Conservation (phyloP, 805 yeast genomes). For the Danielia oregonensis region DNA sequence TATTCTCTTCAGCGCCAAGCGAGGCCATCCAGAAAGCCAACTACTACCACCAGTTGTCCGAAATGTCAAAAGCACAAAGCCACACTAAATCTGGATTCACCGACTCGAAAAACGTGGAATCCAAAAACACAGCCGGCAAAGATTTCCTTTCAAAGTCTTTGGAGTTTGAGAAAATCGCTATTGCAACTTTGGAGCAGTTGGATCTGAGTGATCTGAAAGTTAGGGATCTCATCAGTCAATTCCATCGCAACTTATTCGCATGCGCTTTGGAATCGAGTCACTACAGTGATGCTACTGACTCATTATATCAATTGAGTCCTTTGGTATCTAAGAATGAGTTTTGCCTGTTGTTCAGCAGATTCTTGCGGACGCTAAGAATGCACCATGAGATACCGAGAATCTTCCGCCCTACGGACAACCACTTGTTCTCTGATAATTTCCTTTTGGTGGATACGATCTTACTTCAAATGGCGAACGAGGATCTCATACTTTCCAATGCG, state of each 20-base stretch:
- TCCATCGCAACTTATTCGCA: slow-evolving; percentile 8
- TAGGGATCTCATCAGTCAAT: slow-evolving; percentile 5
- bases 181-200: slow-evolving; percentile 15
- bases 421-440: slow-evolving; percentile 22
- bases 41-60: slow-evolving; percentile 28
- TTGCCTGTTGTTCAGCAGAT: slow-evolving; percentile 19
- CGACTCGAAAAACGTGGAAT: background rate
- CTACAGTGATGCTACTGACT: slow-evolving; percentile 10
- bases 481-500: slow-evolving; percentile 25
- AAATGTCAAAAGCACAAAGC: slow-evolving; percentile 1
- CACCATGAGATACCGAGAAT: slow-evolving; percentile 19
- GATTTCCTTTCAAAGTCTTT: slow-evolving; percentile 19
- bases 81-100: background rate
- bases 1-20: slow-evolving; percentile 14
- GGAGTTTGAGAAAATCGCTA: slow-evolving; percentile 25
- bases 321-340: slow-evolving; percentile 9
- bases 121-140: too few species aligned
- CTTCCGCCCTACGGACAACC: slow-evolving; percentile 18
- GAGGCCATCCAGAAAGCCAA: slow-evolving; percentile 17
- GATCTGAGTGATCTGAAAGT: background rate
- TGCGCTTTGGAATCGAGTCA: slow-evolving; percentile 10
- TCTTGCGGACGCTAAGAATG: slow-evolving; percentile 24
- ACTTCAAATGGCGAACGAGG: slow-evolving; percentile 29
- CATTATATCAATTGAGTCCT: slow-evolving; percentile 5
- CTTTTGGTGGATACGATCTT: slow-evolving; percentile 32